These are phyloP conservation scores for Pythium phragmiticola DNA, from an alignment of 352 stramenopile genomes.

Conservation along the genomic window DNA sequence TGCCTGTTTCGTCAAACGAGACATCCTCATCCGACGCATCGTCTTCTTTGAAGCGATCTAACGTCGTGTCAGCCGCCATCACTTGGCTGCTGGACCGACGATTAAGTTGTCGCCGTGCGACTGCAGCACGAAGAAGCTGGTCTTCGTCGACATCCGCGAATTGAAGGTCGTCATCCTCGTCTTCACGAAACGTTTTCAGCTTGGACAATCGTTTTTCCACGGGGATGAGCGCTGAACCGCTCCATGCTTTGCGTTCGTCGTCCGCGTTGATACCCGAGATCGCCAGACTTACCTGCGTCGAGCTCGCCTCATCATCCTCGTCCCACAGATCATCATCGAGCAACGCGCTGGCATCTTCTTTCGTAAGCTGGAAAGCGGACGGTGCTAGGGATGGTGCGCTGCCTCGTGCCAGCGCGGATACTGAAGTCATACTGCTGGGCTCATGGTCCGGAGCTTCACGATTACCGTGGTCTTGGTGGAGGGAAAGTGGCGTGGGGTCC, in stretches of 20 bases:
- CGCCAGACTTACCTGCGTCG: constrained; percentile 1
- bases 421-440: not conserved
- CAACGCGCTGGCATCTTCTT: constrained; percentile 72
- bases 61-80: not conserved
- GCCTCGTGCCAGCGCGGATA: not conserved
- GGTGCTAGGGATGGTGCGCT: constrained; percentile 10
- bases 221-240: constrained; percentile 54
- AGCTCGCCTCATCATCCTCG: constrained; percentile 49
- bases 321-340: constrained; percentile 76
- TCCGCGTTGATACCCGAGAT: constrained; percentile 8
- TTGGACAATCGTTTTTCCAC: constrained; percentile 66
- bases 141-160: constrained; percentile 80
- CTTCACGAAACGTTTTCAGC: constrained; percentile 72
- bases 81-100: constrained; percentile 12
- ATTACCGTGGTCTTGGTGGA: not conserved
- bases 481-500: constrained; percentile 31
- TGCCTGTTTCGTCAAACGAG: constrained; percentile 19
- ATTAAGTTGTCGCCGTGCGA: constrained; percentile 20
- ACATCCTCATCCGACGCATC: constrained; percentile 23
- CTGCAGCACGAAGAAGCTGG: constrained; percentile 44
- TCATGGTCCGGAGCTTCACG: not conserved
- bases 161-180: constrained; percentile 48
- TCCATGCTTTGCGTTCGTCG: constrained; percentile 40
- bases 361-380: constrained; percentile 61
- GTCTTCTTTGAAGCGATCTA: constrained; percentile 31